Evolutionary conservation across 2,329 filamentous ascomycete species (phyloP).

Genomic region (Cordyceps cateniannulata): DNA sequence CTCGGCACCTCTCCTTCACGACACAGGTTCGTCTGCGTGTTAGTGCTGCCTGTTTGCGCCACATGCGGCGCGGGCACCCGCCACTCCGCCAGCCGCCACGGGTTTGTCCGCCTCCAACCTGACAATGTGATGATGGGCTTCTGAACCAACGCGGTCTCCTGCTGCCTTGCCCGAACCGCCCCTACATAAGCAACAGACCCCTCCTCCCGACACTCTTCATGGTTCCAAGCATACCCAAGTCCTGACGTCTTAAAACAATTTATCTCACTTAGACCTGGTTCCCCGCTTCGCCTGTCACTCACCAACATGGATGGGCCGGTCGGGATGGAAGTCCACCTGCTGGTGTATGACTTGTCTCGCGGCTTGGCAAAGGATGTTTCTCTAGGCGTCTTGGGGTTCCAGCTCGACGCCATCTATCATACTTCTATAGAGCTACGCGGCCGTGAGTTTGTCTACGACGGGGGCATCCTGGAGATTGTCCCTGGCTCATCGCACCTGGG

Average conservation of each 20-base stretch:
- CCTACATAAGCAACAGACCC: not conserved
- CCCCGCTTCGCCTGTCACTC: not conserved
- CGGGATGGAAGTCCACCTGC: constrained; percentile 67
- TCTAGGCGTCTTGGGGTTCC: constrained; percentile 44
- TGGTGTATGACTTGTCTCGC: constrained; percentile 72
- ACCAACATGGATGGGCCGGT: constrained; percentile 10
- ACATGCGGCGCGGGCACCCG: constrained; percentile 5
- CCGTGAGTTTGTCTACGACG: constrained; percentile 88
- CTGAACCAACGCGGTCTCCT: constrained; percentile 4
- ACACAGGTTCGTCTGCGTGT: not conserved
- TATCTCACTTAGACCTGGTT: not conserved
- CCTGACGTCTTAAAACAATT: not conserved
- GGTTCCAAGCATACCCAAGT: not conserved
- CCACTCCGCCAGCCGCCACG: not conserved
- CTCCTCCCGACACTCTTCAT: not conserved
- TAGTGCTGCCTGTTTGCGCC: not conserved
- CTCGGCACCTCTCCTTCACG: not conserved
- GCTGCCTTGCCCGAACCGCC: constrained; percentile 4
- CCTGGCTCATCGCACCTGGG: constrained; percentile 86
- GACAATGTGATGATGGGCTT: not conserved
- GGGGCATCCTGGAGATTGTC: constrained; percentile 72
- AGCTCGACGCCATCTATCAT: constrained; percentile 90
- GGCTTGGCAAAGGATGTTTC: constrained; percentile 52
- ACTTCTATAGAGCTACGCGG: constrained; percentile 80
- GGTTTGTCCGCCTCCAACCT: not conserved